Conservation (phyloP, 345 rosid genomes). For the Punica granatum region DNA sequence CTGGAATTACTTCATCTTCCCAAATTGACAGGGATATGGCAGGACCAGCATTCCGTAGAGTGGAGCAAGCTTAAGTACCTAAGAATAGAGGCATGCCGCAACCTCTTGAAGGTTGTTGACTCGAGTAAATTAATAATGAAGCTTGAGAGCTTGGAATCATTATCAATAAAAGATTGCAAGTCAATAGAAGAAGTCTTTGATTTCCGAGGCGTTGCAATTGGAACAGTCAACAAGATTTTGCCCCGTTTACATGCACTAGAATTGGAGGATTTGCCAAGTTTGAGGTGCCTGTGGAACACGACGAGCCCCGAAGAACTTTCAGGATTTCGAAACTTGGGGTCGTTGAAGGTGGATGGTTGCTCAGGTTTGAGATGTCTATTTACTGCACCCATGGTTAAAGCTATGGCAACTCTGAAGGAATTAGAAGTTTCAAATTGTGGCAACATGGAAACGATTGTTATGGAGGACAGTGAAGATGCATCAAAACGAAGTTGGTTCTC, state of each 20-base stretch:
- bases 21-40: not conserved
- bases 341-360: not conserved
- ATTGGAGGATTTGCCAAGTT: not conserved
- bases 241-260: not conserved
- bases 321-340: not conserved
- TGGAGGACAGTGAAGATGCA: too few species aligned
- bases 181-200: conserved; percentile 1
- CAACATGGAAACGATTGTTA: too few species aligned
- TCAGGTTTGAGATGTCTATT: not conserved
- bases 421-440: too few species aligned
- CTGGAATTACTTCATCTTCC: not conserved
- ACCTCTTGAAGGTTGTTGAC: not conserved
- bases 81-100: not conserved
- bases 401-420: not conserved
- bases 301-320: not conserved
- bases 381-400: not conserved
- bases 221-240: not conserved
- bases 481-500: too few species aligned
- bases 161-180: not conserved
- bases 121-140: not conserved
- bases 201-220: too few species aligned
- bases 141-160: not conserved
- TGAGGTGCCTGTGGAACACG: not conserved
- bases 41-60: not conserved
- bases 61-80: not conserved